Conservation (phyloP, 2,329 filamentous ascomycete species). For the Pestalotiopsis sp. region DNA sequence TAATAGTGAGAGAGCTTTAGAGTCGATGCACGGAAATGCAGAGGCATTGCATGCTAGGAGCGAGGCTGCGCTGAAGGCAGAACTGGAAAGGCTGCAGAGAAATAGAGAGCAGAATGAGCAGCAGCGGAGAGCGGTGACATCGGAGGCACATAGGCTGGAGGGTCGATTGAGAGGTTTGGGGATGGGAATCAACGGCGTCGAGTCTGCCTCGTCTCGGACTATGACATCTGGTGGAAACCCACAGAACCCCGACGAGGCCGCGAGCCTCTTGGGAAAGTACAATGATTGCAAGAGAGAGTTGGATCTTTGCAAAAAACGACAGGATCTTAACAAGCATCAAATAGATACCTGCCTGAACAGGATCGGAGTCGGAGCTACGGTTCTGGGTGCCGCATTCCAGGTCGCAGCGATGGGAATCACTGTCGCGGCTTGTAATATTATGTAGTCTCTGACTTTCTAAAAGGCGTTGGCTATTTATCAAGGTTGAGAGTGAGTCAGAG, state of each 20-base stretch:
- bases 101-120: neutral
- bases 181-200: neutral
- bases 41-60: neutral
- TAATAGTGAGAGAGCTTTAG: neutral
- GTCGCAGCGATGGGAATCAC: neutral
- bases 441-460: neutral
- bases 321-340: neutral
- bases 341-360: neutral
- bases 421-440: neutral
- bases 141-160: neutral
- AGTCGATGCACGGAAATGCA: neutral
- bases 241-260: neutral
- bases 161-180: neutral
- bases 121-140: neutral
- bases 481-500: too few relatives aligned
- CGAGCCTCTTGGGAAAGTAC: neutral
- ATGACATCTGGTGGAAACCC: neutral
- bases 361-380: neutral
- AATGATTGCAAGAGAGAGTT: neutral
- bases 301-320: neutral
- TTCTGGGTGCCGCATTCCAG: neutral
- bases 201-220: neutral
- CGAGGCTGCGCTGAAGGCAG: neutral
- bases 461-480: too few relatives aligned
- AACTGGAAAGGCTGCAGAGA: neutral